Evolutionary conservation across 495 filamentous ascomycete species (phyloP).

Genomic region (Rhizodiscina lignyota): DNA sequence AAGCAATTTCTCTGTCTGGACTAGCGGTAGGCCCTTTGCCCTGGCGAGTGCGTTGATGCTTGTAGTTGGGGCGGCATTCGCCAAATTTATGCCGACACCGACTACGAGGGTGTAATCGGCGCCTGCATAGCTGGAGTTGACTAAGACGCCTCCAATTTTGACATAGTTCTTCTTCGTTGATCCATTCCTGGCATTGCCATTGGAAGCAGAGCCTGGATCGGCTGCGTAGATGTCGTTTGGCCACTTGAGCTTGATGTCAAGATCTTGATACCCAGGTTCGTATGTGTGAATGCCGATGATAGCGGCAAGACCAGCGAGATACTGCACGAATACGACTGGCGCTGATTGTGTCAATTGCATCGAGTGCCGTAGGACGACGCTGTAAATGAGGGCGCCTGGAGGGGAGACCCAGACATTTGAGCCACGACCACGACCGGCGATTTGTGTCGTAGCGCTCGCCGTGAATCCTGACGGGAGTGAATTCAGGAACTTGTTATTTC

Average conservation of each 20-base stretch:
- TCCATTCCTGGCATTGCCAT: conserved; percentile 21
- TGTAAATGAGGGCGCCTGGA: conserved; percentile 71
- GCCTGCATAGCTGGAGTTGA: conserved; percentile 68
- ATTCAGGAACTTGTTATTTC: conserved; percentile 62
- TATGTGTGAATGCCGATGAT: conserved; percentile 74
- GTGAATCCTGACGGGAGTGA: conserved; percentile 71
- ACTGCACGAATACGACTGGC: conserved; percentile 88
- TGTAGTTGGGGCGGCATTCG: conserved; percentile 75
- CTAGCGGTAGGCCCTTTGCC: conserved; percentile 23
- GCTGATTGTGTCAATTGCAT: conserved; percentile 50
- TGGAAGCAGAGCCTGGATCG: conserved; percentile 32
- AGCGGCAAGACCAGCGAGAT: conserved; percentile 79
- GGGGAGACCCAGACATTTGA: conserved; percentile 93
- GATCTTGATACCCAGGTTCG: conserved; percentile 47
- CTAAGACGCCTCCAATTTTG: conserved; percentile 88
- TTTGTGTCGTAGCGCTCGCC: conserved; percentile 77
- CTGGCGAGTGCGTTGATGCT: conserved; percentile 54
- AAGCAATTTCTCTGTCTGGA: conserved; percentile 66
- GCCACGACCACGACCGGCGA: conserved; percentile 82
- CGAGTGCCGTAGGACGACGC: conserved; percentile 67
- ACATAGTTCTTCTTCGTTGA: conserved; percentile 48
- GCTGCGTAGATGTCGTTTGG: conserved; percentile 85
- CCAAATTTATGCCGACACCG: conserved; percentile 78
- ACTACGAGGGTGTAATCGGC: conserved; percentile 74
- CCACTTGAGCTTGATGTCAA: conserved; percentile 89